These are phyloP conservation scores for Rhizodiscina lignyota DNA, from an alignment of 495 filamentous ascomycete genomes.

Conservation along the genomic window DNA sequence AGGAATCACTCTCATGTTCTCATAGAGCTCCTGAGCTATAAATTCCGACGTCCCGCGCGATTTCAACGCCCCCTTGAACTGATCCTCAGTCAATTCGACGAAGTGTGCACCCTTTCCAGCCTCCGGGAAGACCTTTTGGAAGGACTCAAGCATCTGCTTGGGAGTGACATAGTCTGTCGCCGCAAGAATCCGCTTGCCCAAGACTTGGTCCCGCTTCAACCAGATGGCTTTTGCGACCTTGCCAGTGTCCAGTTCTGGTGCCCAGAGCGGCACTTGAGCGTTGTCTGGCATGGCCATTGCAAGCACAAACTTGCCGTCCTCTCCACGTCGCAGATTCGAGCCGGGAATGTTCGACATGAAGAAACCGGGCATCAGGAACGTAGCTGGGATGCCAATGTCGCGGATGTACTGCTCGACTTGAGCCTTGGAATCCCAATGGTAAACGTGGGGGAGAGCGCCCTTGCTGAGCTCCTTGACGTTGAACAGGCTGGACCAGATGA, in stretches of 20 bases:
- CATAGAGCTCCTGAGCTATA: background rate
- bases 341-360: slow-evolving; percentile 37
- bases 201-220: background rate
- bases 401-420: slow-evolving; percentile 40
- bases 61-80: background rate
- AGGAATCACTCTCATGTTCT: background rate
- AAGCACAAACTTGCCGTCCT: slow-evolving; percentile 22
- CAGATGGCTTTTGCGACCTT: background rate
- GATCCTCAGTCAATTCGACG: background rate
- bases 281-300: background rate
- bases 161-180: background rate
- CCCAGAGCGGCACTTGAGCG: background rate
- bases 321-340: slow-evolving; percentile 13
- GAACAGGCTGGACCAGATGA: slow-evolving; percentile 23
- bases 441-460: slow-evolving; percentile 31
- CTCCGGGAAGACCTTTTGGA: background rate
- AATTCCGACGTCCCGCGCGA: too few relatives aligned
- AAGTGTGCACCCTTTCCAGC: background rate
- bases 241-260: background rate
- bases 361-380: slow-evolving; percentile 40
- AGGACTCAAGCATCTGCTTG: slow-evolving; percentile 16
- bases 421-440: slow-evolving; percentile 49
- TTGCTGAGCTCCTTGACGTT: slow-evolving; percentile 17
- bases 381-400: slow-evolving; percentile 27
- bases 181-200: background rate